A percentile compares a stretch with the other conserved stretches of the same genome.
Conservation (phyloP, 257 asterid species). For the Vinca minor region DNA sequence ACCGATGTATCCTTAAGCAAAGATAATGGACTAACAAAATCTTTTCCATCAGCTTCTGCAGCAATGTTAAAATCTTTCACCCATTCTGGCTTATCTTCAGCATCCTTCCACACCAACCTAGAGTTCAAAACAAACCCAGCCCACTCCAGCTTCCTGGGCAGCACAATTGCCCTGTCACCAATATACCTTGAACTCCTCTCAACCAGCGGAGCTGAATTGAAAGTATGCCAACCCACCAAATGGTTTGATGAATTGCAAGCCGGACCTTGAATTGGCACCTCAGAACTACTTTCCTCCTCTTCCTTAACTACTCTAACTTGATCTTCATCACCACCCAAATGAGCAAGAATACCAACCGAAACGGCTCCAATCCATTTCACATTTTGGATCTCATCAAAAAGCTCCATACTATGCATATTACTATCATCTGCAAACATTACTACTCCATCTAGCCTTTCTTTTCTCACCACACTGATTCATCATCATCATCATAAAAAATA, state of each 20-base stretch:
- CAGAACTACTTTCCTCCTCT: constrained; percentile 43
- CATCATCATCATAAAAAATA: constrained; percentile 10
- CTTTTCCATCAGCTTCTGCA: constrained; percentile 39
- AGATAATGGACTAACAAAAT: constrained; percentile 58
- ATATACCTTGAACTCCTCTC: constrained; percentile 64
- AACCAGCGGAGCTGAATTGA: constrained; percentile 35
- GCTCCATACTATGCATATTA: constrained; percentile 87
- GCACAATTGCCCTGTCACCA: constrained; percentile 79
- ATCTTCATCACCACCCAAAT: constrained; percentile 48
- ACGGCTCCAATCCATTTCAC: constrained; percentile 86
- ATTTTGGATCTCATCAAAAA: constrained; percentile 90
- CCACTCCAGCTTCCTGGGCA: constrained; percentile 93
- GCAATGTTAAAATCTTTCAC: constrained; percentile 59
- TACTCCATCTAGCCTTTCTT: constrained; percentile 68
- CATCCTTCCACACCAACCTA: constrained; percentile 73
- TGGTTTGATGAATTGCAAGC: constrained; percentile 76
- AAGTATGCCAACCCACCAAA: constrained; percentile 81
- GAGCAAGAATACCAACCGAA: constrained; percentile 80
- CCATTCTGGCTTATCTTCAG: constrained; percentile 66
- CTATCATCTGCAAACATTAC: constrained; percentile 95
- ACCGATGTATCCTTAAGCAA: constrained; percentile 62
- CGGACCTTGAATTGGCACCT: constrained; percentile 83
- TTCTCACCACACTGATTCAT: constrained; percentile 58
- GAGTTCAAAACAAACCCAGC: constrained; percentile 85
- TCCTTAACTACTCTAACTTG: constrained; percentile 26